Percentiles rank a stretch among this genome's conserved stretches.
Evolutionary conservation across 805 yeast species (phyloP).

Genomic region (Clavispora santaluciae): DNA sequence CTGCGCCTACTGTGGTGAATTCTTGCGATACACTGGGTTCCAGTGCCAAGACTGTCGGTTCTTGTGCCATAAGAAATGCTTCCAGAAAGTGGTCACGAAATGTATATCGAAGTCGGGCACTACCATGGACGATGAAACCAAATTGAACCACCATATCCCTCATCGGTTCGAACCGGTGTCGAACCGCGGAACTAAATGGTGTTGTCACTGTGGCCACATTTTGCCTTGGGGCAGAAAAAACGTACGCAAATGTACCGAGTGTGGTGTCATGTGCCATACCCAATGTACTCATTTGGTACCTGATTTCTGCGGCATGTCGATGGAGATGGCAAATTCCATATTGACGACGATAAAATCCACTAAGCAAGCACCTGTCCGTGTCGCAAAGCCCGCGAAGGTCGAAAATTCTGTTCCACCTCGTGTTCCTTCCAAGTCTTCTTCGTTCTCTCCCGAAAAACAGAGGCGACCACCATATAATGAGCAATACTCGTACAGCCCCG

Average conservation of each 20-base stretch:
- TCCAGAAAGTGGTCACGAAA: conserved; percentile 73
- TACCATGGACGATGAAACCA: conserved; percentile 69
- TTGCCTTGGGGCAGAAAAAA: conserved; percentile 93
- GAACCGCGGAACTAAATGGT: conserved; percentile 97
- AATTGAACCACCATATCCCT: conserved; percentile 93
- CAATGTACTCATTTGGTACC: conserved; percentile 93
- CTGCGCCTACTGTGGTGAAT: conserved; percentile 96
- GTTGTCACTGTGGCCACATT: conserved; percentile 97
- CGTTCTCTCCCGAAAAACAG: not conserved
- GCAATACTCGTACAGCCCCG: conserved; percentile 5
- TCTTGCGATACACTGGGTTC: conserved; percentile 78
- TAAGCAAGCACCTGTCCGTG: conserved; percentile 11
- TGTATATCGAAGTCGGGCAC: conserved; percentile 75
- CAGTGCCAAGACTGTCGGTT: conserved; percentile 84
- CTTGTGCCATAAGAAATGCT: conserved; percentile 77
- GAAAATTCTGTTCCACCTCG: not conserved
- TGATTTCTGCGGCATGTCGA: conserved; percentile 97
- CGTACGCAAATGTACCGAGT: conserved; percentile 86
- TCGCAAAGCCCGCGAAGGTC: not conserved
- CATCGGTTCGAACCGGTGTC: conserved; percentile 92
- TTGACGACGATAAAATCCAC: conserved; percentile 78
- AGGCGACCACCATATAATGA: conserved; percentile 2
- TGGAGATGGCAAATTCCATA: conserved; percentile 93
- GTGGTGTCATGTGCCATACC: conserved; percentile 93
- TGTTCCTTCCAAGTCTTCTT: not conserved